Base-by-base conservation (phyloP, 345 rosid genomes). In the Eucalyptus cloeziana region DNA sequence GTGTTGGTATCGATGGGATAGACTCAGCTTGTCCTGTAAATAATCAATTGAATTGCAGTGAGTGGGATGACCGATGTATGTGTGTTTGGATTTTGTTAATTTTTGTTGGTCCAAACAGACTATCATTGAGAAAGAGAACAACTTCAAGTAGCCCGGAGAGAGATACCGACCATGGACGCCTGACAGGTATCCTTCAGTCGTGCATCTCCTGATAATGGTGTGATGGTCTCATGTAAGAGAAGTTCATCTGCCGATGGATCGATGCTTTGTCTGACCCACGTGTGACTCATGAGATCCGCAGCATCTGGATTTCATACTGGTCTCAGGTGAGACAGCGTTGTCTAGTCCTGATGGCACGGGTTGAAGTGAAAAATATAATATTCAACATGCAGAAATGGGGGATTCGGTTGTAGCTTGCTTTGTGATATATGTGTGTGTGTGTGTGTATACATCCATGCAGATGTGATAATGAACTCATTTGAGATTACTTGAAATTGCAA, bases 241-340 rank as follows among this genome's bases (percentile, higher is more conserved):
- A 98, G 81, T 96, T 95, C 79, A 80, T 95, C 93, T 49, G 89
- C 89, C 93, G 97, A 43, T 95, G 95, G 94, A 92, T 96, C 49
- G 96, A 94, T 3, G 93, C 98, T 88, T 94, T 97, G 24, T 92
- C 99, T 7, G 98, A 96, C 89, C 95, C 96, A 19, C 97, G 51
- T 49, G 99, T 95, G 80, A 97, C 99, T 9, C 96, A 96, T 25
- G 99, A 96, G 92, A 92, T 97, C 87, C 94, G 96, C 87, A 91
- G 94, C 91, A 94, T 97, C 92, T 97, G 98, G 99, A 91, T 96
- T 91, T 92, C 97, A 33, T 95, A 95, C 93, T 96, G 96, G 97
- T 90, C 96, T 90, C 95, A 97, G 98, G 99, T 94, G 27, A 89
- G 91, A 52, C 21, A 56, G 45, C n/a, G 19, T 30, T 45, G 52